Base-by-base conservation (phyloP, 2,329 filamentous ascomycete genomes). In the Exophiala mesophila region DNA sequence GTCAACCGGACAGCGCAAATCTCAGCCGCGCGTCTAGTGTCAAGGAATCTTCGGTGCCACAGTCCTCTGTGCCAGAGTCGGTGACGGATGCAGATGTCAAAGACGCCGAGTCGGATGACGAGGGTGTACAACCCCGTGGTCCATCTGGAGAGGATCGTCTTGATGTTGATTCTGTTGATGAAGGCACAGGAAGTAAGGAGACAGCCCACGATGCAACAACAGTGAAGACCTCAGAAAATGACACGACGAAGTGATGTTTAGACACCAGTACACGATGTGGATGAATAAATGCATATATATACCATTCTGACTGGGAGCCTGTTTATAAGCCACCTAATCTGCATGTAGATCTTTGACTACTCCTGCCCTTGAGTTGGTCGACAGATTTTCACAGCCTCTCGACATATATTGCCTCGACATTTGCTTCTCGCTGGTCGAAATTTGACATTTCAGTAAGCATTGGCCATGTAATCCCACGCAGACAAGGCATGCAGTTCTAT, bases 1-100 rank as follows among this genome's bases (percentile, higher is more conserved):
- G 80, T 45, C 82, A 76, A 5, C 77, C 82, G 1, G 74, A 73
- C 1, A 88, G 83, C 52, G 76, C 73, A 1, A 72, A 78, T 40
- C 71, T 88, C 12, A 89, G 85, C 59, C 76, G 80, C 49, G 83
- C 85, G 1, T 88, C 80, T 55, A 90, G 84, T 57, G 63, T 86
- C 15, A 60, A 41, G 23, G 49, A 71, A 66, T n/a, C n/a, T n/a
- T 7, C 23, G 23, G 23, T 6, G 23, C 23, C 23, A 26, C 6
- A 6, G 12, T 6, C 7, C 6, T 7, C 6, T 12, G 56, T 76
- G 15, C 35, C 18, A 17, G 31, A 17, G 5, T 19, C 33, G 12
- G 36, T 45, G 28, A 35, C 10, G 21, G 31, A 26, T 3, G 33
- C 35, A 15, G 13, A 23, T 9, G 13, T 24, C 10, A 20, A 33